phyloP scores from a whole-genome alignment of 805 yeast genomes.

The Wickerhamomyces strasburgensis region DNA sequence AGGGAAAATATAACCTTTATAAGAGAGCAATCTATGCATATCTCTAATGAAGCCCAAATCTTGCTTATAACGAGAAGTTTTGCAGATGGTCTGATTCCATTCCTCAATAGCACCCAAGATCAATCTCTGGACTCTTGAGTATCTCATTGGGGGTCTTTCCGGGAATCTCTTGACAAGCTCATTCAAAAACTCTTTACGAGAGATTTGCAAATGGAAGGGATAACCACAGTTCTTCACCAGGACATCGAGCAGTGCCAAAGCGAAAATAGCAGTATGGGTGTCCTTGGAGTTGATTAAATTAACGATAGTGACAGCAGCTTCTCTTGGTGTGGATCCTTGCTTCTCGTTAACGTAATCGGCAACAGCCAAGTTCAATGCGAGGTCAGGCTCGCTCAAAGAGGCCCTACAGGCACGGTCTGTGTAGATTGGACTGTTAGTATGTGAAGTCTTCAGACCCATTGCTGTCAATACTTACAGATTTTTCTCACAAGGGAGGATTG shows the following conservation, averaged over 20 bases:
- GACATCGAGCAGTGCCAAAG: slow-evolving; percentile 77
- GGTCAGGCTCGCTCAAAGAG: slow-evolving; percentile 76
- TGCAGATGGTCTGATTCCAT: slow-evolving; percentile 94
- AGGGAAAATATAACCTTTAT: slow-evolving; percentile 93
- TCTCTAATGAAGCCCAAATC: slow-evolving; percentile 91
- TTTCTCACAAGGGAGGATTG: slow-evolving; percentile 35
- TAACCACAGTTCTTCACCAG: slow-evolving; percentile 97
- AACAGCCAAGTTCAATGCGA: slow-evolving; percentile 83
- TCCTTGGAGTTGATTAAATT: slow-evolving; percentile 77
- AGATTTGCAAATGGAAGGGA: slow-evolving; percentile 91
- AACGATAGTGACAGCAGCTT: slow-evolving; percentile 84
- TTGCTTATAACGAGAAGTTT: slow-evolving; percentile 82
- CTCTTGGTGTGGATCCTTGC: slow-evolving; percentile 86
- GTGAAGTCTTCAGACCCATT: background rate
- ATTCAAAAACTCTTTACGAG: slow-evolving; percentile 90
- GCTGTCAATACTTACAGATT: slow-evolving; percentile 26
- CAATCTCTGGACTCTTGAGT: slow-evolving; percentile 76
- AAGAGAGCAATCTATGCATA: slow-evolving; percentile 86
- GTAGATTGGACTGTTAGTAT: slow-evolving; percentile 5
- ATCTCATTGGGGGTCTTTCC: slow-evolving; percentile 85
- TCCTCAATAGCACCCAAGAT: slow-evolving; percentile 90
- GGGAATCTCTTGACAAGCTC: slow-evolving; percentile 92
- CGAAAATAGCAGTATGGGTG: slow-evolving; percentile 79
- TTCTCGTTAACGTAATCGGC: slow-evolving; percentile 91
- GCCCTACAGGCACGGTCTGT: slow-evolving; percentile 83